Conservation (phyloP, 2,329 filamentous ascomycete genomes). For the Penicillium sp. region DNA sequence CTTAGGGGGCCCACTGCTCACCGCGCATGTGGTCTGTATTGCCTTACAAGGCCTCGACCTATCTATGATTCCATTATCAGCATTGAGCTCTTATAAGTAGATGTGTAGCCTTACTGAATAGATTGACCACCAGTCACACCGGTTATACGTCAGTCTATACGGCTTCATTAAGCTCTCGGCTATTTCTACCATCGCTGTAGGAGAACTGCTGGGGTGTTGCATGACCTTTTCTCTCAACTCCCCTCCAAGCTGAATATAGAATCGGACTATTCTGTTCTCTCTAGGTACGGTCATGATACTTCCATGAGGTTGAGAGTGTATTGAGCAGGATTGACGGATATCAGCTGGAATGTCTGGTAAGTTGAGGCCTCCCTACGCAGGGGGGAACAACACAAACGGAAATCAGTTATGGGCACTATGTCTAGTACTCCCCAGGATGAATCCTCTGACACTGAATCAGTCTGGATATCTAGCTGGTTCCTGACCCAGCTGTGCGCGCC, state of each 20-base stretch:
- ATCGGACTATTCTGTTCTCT: too few relatives aligned
- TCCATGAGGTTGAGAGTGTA: too few relatives aligned
- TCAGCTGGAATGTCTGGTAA: constrained; percentile 8
- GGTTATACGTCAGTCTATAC: constrained; percentile 11
- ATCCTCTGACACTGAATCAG: background rate
- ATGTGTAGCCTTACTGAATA: constrained; percentile 10
- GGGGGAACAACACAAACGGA: constrained; percentile 1
- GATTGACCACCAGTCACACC: constrained; percentile 19
- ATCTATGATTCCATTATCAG: too few relatives aligned
- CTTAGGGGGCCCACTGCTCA: too few relatives aligned
- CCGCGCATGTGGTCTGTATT: too few relatives aligned
- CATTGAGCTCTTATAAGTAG: too few relatives aligned
- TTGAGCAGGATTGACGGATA: constrained; percentile 8
- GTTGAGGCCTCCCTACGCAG: too few relatives aligned
- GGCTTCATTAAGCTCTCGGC: constrained; percentile 8
- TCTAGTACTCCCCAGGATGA: constrained; percentile 15
- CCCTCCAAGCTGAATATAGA: too few relatives aligned
- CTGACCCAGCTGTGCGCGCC: constrained; percentile 15
- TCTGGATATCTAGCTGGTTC: constrained; percentile 2
- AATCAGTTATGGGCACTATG: constrained; percentile 10
- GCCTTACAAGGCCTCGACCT: too few relatives aligned
- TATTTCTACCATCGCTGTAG: constrained; percentile 5
- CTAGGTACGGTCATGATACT: too few relatives aligned
- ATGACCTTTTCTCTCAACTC: too few relatives aligned
- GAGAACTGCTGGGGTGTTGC: background rate